phyloP scores from a whole-genome alignment of 2,329 filamentous ascomycete species.

The Corinectria fuckeliana region DNA sequence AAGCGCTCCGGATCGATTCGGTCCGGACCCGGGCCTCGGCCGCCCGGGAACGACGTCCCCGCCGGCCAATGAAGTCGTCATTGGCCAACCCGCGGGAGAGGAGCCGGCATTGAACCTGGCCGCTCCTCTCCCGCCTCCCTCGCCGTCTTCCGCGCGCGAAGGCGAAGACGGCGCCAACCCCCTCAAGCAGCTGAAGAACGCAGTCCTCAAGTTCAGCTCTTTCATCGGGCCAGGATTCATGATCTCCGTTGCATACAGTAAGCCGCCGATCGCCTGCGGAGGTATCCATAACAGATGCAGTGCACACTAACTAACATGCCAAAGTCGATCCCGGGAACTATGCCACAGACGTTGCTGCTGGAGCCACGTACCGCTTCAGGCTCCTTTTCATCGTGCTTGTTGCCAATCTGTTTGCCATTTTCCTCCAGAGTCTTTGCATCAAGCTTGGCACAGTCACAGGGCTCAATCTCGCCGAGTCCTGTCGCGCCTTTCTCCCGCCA shows the following conservation, averaged over 20 bases:
- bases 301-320: conserved; percentile 16
- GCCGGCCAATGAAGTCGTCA: conserved; percentile 15
- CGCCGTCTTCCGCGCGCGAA: neutral
- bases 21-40: neutral
- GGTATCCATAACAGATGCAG: neutral
- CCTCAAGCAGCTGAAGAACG: conserved; percentile 25
- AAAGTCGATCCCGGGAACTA: conserved; percentile 70
- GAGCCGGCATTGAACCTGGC: neutral
- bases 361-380: conserved; percentile 68
- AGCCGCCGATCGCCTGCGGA: conserved; percentile 29
- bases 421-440: conserved; percentile 71
- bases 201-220: conserved; percentile 42
- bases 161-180: conserved; percentile 5
- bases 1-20: neutral
- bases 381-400: conserved; percentile 73
- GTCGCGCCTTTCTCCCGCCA: conserved; percentile 67
- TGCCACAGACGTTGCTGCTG: conserved; percentile 72
- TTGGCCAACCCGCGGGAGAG: conserved; percentile 10
- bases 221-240: conserved; percentile 73
- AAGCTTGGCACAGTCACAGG: conserved; percentile 74
- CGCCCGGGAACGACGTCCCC: neutral
- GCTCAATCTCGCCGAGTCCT: conserved; percentile 70
- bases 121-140: conserved; percentile 11
- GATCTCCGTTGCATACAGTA: conserved; percentile 64
- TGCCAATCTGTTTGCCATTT: conserved; percentile 74